Conservation (phyloP, 2,329 filamentous ascomycete genomes). For the Scedosporium dehoogii region DNA sequence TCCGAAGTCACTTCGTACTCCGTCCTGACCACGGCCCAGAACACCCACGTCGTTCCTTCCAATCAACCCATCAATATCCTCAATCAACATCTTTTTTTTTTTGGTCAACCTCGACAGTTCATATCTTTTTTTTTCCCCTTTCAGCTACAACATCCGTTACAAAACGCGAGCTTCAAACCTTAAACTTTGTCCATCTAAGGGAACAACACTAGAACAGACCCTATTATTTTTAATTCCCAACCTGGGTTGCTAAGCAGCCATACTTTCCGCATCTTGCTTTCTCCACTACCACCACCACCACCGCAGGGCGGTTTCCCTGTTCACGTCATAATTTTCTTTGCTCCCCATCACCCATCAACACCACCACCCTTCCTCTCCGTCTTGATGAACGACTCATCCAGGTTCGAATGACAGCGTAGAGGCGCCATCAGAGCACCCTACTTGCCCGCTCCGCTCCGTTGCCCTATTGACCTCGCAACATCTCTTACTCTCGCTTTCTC, state of each 20-base stretch:
- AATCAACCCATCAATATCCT: neutral
- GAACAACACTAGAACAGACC: constrained; percentile 4
- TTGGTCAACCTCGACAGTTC: neutral
- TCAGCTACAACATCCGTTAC: neutral
- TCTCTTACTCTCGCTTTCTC: neutral
- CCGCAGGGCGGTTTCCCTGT: constrained; percentile 19
- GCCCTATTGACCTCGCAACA: constrained; percentile 8
- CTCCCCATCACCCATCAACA: neutral
- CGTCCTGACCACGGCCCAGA: neutral
- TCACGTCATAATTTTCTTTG: constrained; percentile 12
- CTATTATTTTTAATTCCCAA: constrained; percentile 3
- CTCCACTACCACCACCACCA: neutral
- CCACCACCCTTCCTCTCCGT: constrained; percentile 3
- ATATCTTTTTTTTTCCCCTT: neutral
- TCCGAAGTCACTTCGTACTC: neutral
- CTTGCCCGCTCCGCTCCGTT: constrained; percentile 11
- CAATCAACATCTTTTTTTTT: neutral
- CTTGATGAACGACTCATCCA: constrained; percentile 5
- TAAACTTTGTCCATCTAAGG: neutral
- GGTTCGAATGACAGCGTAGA: constrained; percentile 2
- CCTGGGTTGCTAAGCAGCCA: neutral
- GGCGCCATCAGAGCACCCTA: neutral
- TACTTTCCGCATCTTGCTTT: neutral
- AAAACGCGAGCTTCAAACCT: neutral
- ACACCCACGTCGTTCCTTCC: neutral